A percentile compares a stretch with the other conserved stretches of the same genome.
Conservation (phyloP, 2,329 filamentous ascomycete genomes). For the Chaetomiaceae sp. region DNA sequence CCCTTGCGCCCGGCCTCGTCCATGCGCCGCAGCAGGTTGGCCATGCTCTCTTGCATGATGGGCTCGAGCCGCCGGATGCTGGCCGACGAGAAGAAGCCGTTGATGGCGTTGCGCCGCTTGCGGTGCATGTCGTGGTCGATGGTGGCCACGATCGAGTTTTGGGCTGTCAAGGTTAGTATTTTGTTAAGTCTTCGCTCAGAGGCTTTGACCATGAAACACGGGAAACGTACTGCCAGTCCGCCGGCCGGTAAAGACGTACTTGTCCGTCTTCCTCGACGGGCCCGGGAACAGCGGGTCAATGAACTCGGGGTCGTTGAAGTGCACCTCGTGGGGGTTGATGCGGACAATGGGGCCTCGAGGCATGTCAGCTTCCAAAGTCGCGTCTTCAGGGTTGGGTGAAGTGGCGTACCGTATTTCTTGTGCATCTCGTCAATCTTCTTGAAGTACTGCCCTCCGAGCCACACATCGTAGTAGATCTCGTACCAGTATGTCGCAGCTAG, state of each 20-base stretch:
- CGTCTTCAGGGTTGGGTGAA: neutral
- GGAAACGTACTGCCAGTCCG: neutral
- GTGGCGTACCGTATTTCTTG: constrained; percentile 12
- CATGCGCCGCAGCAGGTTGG: constrained; percentile 13
- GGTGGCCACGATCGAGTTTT: constrained; percentile 9
- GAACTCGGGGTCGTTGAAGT: constrained; percentile 11
- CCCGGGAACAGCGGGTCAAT: constrained; percentile 1
- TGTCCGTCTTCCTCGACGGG: constrained; percentile 8
- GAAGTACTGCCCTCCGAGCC: constrained; percentile 14
- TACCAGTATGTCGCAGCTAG: too few species aligned
- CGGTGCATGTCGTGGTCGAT: constrained; percentile 14
- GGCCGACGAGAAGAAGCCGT: constrained; percentile 13
- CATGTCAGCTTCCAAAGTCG: neutral
- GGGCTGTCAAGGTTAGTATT: too few species aligned
- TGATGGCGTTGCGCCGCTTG: constrained; percentile 10
- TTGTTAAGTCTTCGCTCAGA: too few species aligned
- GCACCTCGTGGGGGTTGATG: constrained; percentile 9
- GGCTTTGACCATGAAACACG: too few species aligned
- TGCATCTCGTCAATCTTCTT: constrained; percentile 15
- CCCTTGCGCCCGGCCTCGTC: neutral
- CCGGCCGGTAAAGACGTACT: constrained; percentile 3
- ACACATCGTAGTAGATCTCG: constrained; percentile 20
- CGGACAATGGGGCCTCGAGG: constrained; percentile 1
- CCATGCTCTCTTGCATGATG: constrained; percentile 18
- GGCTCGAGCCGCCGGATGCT: constrained; percentile 21